Percentiles rank a stretch among this genome's conserved stretches.
phyloP scores from a whole-genome alignment of 495 filamentous ascomycete genomes.

The Neurospora pannonica region DNA sequence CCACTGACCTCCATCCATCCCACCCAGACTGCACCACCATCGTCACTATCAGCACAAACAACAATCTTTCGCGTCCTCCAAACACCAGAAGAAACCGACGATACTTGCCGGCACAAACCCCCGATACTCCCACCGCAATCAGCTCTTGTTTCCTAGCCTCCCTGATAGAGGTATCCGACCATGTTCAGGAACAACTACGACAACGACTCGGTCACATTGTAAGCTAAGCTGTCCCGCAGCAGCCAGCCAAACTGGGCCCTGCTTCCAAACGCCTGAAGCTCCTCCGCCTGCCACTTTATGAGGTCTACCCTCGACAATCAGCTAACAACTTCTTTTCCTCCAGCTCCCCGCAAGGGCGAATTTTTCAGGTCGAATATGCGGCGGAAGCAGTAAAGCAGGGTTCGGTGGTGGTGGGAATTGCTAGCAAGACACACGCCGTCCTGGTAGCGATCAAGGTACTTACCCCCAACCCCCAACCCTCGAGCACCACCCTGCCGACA shows the following conservation, averaged over 20 bases:
- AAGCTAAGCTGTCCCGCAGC: conserved; percentile 26
- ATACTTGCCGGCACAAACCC: not conserved
- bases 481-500: not conserved
- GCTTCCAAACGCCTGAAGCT: conserved; percentile 1
- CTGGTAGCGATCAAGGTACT: conserved; percentile 92
- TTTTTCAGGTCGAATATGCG: conserved; percentile 99
- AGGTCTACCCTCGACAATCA: not conserved
- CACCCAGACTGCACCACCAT: conserved; percentile 1
- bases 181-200: conserved; percentile 99
- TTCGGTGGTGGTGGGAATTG: conserved; percentile 91
- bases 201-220: conserved; percentile 99
- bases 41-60: not conserved
- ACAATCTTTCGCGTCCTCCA: not conserved
- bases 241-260: not conserved
- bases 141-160: not conserved
- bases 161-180: not conserved
- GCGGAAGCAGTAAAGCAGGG: conserved; percentile 98
- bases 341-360: conserved; percentile 97
- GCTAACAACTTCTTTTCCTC: conserved; percentile 6
- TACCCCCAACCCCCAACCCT: not conserved
- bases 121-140: not conserved
- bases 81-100: not conserved
- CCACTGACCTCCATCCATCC: not conserved
- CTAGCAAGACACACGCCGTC: conserved; percentile 95
- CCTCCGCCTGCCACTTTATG: not conserved